These are phyloP conservation scores for Corynascus novoguineensis DNA, from an alignment of 495 filamentous ascomycete genomes.

Conservation along the genomic window DNA sequence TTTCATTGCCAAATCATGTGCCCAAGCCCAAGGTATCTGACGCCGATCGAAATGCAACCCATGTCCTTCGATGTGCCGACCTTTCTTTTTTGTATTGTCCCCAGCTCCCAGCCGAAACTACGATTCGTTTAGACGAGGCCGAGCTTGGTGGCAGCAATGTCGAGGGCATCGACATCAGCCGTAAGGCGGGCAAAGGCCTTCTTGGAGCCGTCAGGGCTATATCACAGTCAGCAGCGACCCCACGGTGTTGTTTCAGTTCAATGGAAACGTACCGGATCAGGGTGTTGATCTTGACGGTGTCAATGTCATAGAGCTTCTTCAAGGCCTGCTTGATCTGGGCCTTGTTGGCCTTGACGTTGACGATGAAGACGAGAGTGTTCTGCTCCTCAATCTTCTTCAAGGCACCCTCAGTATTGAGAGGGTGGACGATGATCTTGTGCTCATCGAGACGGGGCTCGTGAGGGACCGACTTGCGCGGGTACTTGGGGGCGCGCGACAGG, in stretches of 20 bases:
- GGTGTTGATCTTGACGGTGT: conserved; percentile 97
- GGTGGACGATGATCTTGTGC: conserved; percentile 79
- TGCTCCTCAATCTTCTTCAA: conserved; percentile 99
- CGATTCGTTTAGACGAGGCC: conserved; percentile 73
- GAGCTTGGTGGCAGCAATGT: conserved; percentile 98
- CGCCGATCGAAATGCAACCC: conserved; percentile 35
- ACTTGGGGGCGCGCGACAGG: conserved; percentile 88
- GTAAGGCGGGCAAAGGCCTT: conserved; percentile 97
- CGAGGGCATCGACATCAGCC: conserved; percentile 92
- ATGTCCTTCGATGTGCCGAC: conserved; percentile 22
- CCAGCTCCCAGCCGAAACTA: conserved; percentile 15
- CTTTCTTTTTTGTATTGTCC: conserved; percentile 20
- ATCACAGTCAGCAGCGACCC: conserved; percentile 6
- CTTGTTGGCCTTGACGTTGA: conserved; percentile 98
- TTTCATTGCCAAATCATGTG: conserved; percentile 31
- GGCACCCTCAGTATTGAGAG: conserved; percentile 93
- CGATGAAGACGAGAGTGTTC: conserved; percentile 98
- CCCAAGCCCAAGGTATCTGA: conserved; percentile 33
- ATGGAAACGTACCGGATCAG: conserved; percentile 71
- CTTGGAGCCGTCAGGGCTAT: conserved; percentile 91
- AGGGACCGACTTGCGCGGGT: conserved; percentile 90
- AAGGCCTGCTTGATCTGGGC: conserved; percentile 96
- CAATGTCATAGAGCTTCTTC: conserved; percentile 99
- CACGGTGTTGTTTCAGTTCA: background rate
- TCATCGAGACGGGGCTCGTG: conserved; percentile 87